Percentiles rank a stretch among this genome's conserved stretches.
Evolutionary conservation across 2,329 filamentous ascomycete species (phyloP).

Genomic region (Monosporascus sp.): DNA sequence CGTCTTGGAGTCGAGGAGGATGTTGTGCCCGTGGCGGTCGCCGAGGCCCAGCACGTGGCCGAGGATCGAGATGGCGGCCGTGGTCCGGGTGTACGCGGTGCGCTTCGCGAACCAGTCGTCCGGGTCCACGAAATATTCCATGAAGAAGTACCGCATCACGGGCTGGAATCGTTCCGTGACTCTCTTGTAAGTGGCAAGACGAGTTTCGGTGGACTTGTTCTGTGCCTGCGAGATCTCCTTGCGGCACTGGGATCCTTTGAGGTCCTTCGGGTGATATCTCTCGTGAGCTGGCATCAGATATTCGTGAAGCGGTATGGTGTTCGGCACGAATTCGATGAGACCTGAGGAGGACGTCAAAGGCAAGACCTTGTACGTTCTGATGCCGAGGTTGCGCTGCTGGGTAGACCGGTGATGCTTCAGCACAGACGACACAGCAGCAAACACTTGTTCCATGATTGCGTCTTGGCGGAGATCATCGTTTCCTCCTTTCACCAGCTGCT

Average conservation of each 20-base stretch:
- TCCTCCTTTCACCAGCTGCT: slow-evolving; percentile 90
- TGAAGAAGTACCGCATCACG: slow-evolving; percentile 94
- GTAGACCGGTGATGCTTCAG: slow-evolving; percentile 82
- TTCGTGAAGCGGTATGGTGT: slow-evolving; percentile 88
- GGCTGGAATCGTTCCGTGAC: slow-evolving; percentile 81
- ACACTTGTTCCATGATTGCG: slow-evolving; percentile 98
- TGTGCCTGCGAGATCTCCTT: slow-evolving; percentile 74
- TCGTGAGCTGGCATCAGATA: slow-evolving; percentile 89
- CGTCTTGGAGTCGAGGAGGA: slow-evolving; percentile 80
- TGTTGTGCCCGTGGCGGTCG: slow-evolving; percentile 95
- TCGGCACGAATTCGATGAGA: slow-evolving; percentile 93
- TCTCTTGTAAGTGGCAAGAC: slow-evolving; percentile 70
- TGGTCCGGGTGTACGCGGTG: slow-evolving; percentile 86
- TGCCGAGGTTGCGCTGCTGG: slow-evolving; percentile 79
- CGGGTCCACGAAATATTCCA: slow-evolving; percentile 87
- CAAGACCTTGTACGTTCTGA: slow-evolving; percentile 95
- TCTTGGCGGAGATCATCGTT: slow-evolving; percentile 96
- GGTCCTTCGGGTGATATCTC: slow-evolving; percentile 77
- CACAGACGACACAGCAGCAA: slow-evolving; percentile 88
- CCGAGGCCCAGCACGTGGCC: slow-evolving; percentile 90
- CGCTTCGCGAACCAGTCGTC: slow-evolving; percentile 93
- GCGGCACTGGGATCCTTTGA: slow-evolving; percentile 69
- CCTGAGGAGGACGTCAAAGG: slow-evolving; percentile 80
- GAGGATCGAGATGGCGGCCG: slow-evolving; percentile 90
- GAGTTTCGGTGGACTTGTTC: slow-evolving; percentile 60